Conservation (phyloP, 2,329 filamentous ascomycete genomes). For the Scedosporium apiospermum region DNA sequence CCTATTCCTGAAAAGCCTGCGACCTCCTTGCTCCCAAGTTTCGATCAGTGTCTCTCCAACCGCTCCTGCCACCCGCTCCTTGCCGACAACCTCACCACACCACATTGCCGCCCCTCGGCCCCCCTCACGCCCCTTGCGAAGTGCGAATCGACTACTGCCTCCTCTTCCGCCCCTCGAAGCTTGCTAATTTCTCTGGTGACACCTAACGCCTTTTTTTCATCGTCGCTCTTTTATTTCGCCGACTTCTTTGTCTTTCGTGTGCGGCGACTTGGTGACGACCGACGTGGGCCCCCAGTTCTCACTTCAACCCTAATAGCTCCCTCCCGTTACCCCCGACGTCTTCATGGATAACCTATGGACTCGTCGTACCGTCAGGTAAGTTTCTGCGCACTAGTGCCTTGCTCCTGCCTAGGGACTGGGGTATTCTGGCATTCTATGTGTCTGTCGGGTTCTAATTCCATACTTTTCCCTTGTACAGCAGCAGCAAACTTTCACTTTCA, state of each 20-base stretch:
- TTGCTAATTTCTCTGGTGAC: neutral
- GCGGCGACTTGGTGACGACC: constrained; percentile 6
- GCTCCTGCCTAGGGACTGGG: neutral
- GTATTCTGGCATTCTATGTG: too few relatives aligned
- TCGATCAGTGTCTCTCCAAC: neutral
- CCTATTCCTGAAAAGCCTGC: neutral
- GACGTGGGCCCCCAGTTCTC: neutral
- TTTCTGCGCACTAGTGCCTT: constrained; percentile 9
- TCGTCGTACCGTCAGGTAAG: constrained; percentile 69
- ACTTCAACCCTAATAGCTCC: neutral
- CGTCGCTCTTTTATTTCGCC: neutral
- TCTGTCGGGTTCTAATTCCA: neutral
- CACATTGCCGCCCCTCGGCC: neutral
- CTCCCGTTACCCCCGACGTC: neutral
- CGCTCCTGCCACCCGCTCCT: too few relatives aligned
- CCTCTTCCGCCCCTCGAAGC: neutral
- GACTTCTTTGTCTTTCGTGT: neutral
- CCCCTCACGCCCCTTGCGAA: too few relatives aligned
- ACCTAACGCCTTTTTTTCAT: neutral
- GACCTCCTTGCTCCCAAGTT: neutral
- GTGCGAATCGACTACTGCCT: neutral
- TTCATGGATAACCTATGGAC: constrained; percentile 63
- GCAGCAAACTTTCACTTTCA: constrained; percentile 84
- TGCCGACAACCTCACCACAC: neutral
- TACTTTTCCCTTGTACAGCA: constrained; percentile 36